Percentiles rank a stretch among this genome's conserved stretches.
Conservation (phyloP, 805 yeast genomes). For the Schizosaccharomyces cryophilus region DNA sequence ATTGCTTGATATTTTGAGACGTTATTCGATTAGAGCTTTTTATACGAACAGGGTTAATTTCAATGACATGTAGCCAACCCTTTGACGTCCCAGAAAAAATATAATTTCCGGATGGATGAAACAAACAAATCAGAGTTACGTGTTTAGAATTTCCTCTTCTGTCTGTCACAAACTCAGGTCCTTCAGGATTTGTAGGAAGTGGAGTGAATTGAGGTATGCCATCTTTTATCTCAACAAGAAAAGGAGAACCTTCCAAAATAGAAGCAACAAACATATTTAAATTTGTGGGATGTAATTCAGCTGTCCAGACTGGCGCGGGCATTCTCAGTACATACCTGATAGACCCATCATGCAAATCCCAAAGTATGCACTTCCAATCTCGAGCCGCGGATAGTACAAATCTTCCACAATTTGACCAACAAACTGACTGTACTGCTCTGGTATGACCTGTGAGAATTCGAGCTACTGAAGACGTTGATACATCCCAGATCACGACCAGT, state of each 20-base stretch:
- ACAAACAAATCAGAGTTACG: constrained; percentile 26
- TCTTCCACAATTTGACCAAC: constrained; percentile 53
- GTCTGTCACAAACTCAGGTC: constrained; percentile 3
- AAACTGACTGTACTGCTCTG: constrained; percentile 38
- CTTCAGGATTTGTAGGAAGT: constrained; percentile 7
- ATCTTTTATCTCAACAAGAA: constrained; percentile 18
- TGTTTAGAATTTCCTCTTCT: constrained; percentile 12
- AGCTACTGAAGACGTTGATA: constrained; percentile 37
- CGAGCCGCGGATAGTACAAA: constrained; percentile 45
- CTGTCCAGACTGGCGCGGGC: constrained; percentile 54
- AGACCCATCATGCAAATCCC: constrained; percentile 37
- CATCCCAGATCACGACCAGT: constrained; percentile 44
- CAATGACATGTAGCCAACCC: constrained; percentile 41
- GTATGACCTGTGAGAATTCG: constrained; percentile 39
- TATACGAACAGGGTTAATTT: constrained; percentile 11
- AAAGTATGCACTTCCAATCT: constrained; percentile 60
- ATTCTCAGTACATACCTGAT: constrained; percentile 25
- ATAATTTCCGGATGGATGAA: constrained; percentile 28
- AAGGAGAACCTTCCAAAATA: constrained; percentile 36
- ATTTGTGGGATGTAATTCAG: constrained; percentile 25
- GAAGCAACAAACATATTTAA: constrained; percentile 24
- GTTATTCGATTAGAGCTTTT: constrained; percentile 33
- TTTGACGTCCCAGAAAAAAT: constrained; percentile 57
- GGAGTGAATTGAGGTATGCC: constrained; percentile 7
- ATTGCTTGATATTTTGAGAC: constrained; percentile 44